Base-by-base conservation (phyloP, 345 rosid species). In the Brassica carinata region DNA sequence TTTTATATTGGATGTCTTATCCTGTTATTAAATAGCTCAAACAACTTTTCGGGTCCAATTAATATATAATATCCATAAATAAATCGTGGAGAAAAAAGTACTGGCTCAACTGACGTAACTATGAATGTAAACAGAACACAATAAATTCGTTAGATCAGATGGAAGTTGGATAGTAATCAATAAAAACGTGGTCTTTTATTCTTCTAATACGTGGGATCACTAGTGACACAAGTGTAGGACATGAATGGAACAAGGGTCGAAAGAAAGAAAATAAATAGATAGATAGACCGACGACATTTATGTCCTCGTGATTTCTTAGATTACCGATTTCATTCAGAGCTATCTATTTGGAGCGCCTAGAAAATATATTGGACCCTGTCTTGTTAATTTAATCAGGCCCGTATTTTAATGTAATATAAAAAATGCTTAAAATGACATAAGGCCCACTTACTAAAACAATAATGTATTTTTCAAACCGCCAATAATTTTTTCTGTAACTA, bases 41-140 rank as follows among this genome's bases (percentile, higher is more conserved):
- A 58, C 63, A 58, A 58, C 63, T 58, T 58, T 19, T 58, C 19
- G 63, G 67, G 67, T 64, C 67, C 38, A 14, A 7, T 64, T 11
- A 5, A 5, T 14, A 63, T 0, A 63, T 29, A 64, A 64, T 64
- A 64, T 14, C n/a, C 26, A 31, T 3, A n/a, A 1, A n/a, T 31
- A 64, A 64, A 31, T 64, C 67, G 67, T 64, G 43, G 68, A 23
- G 65, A 64, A 31, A 31, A 64, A 61, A 53, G 1, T 7, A 64
- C 43, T 3, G 69, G 3, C 36, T n/a, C 23, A 17, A 61, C 15
- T 27, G n/a, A 62, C 66, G 33, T 62, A 62, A 62, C 27, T 27
- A 62, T 26, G 33, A 65, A 65, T 65, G 48, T 26, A 65, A 65
- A 33, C 27, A 33, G 13, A 65, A 65, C 14, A 65, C 48, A 26